A percentile compares a stretch with the other conserved stretches of the same genome.
These are phyloP conservation scores for Rhazya stricta DNA, from an alignment of 257 asterid genomes.

Conservation along the genomic window DNA sequence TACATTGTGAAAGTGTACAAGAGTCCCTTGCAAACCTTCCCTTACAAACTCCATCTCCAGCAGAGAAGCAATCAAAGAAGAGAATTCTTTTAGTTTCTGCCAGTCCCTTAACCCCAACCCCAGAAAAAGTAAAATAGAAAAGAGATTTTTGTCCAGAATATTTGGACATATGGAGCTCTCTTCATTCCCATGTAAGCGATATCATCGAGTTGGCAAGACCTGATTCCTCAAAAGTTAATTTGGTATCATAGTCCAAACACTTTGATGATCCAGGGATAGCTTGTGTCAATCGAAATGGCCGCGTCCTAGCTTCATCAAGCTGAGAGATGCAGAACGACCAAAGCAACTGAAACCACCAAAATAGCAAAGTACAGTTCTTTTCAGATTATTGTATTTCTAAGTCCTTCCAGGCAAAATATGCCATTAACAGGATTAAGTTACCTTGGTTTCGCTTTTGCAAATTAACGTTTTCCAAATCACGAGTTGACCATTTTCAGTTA, in stretches of 20 bases:
- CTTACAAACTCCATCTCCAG: background rate
- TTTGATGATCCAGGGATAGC: slow-evolving; percentile 72
- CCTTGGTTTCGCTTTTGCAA: background rate
- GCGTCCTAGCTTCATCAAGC: slow-evolving; percentile 57
- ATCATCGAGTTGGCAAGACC: slow-evolving; percentile 88
- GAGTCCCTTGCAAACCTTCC: background rate
- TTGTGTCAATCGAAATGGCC: slow-evolving; percentile 59
- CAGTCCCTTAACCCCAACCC: background rate
- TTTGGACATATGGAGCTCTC: background rate
- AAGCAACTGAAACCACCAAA: slow-evolving; percentile 46
- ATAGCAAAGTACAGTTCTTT: slow-evolving; percentile 1
- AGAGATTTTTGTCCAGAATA: background rate
- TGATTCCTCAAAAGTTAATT: slow-evolving; percentile 55
- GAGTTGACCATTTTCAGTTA: background rate
- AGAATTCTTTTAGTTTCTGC: background rate
- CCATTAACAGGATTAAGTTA: background rate
- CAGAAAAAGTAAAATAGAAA: no score
- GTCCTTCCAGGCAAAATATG: background rate
- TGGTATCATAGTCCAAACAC: slow-evolving; percentile 41
- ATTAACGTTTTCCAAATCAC: background rate
- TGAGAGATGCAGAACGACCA: slow-evolving; percentile 80
- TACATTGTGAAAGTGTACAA: background rate
- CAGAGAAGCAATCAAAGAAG: background rate
- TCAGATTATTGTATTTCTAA: background rate
- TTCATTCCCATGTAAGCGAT: slow-evolving; percentile 66